Percentiles rank a stretch among this genome's conserved stretches.
phyloP scores from a whole-genome alignment of 2,329 filamentous ascomycete genomes.

The Aspergillus piperis region DNA sequence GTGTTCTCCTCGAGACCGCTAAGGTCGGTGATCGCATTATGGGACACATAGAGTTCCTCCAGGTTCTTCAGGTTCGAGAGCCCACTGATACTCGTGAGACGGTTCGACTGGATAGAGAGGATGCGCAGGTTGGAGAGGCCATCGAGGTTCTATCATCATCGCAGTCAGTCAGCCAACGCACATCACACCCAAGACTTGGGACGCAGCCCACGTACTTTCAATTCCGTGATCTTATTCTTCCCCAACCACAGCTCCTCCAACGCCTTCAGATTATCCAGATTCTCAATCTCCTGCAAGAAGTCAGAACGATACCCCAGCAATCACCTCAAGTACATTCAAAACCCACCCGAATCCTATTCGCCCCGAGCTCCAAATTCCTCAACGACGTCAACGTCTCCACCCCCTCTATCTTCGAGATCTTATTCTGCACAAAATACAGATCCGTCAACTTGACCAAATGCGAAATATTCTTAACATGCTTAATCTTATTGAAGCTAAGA shows the following conservation, averaged over 20 bases:
- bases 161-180: conserved; percentile 11
- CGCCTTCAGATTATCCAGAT: conserved; percentile 72
- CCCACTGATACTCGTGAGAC: conserved; percentile 75
- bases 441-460: conserved; percentile 78
- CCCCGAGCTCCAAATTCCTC: conserved; percentile 84
- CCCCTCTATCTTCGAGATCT: conserved; percentile 83
- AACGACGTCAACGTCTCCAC: conserved; percentile 73
- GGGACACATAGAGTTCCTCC: conserved; percentile 92
- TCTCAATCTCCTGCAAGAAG: conserved; percentile 67
- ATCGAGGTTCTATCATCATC: conserved; percentile 59
- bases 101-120: conserved; percentile 93
- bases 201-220: conserved; percentile 55
- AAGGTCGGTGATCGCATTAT: conserved; percentile 83
- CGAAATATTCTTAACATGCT: conserved; percentile 87
- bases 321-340: background rate
- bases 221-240: conserved; percentile 92
- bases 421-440: conserved; percentile 92
- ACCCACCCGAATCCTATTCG: conserved; percentile 75
- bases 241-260: conserved; percentile 92
- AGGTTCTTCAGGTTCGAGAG: conserved; percentile 73
- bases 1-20: conserved; percentile 68
- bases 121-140: conserved; percentile 77
- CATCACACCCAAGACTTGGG: background rate
- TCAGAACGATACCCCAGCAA: background rate
- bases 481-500: conserved; percentile 98